Base-by-base conservation (phyloP, 2,329 filamentous ascomycete species). In the Pseudocercospora fuligena region DNA sequence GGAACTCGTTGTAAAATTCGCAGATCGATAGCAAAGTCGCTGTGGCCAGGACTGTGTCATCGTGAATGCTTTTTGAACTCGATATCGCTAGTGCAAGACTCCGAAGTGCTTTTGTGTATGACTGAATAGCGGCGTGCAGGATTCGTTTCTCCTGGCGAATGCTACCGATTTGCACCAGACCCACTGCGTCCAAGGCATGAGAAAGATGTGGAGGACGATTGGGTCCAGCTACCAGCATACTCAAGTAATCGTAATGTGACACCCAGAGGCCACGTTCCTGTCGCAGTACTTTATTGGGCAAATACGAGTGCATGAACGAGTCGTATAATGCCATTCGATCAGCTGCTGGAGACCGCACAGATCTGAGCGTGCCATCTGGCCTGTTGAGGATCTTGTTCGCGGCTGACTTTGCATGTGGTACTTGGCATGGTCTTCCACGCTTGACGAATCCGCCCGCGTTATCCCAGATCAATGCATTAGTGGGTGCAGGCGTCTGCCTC, bases 1-100 rank as follows among this genome's bases (percentile, higher is more conserved):
- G 62, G 33, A 76, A 73, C 21, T 74, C 68, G 19, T 71, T 70
- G 67, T 69, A 76, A 33, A 76, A 69, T 54, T 74, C 73, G 49
- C 73, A 75, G 5, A 65, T 63, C 3, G 66, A 70, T 3, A 76
- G 67, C 2, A 76, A 62, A 14, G 66, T 69, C 3, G 68, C 70
- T 2, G 75, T 70, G 9, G 73, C 74, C 43, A 76, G 56, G 12
- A 74, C 27, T 29, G 71, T 68, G 46, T 76, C 74, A 19, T 71
- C 68, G 19, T 66, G 51, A 1, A 70, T 61, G 8, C 64, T 70
- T 1, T 70, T 63, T n/a, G 69, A 64, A 31, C 69, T 60, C 14
- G 60, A 62, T 9, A 64, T 57, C 3, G 61, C 56, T 1, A 59
- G 59, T 16, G 64, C 60, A 1, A 75, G 63, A 5, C 69, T 65